Evolutionary conservation across 345 rosid genomes (phyloP), one percentile per base, ranked within the genome.

Genomic region (Combretum micranthum): DNA sequence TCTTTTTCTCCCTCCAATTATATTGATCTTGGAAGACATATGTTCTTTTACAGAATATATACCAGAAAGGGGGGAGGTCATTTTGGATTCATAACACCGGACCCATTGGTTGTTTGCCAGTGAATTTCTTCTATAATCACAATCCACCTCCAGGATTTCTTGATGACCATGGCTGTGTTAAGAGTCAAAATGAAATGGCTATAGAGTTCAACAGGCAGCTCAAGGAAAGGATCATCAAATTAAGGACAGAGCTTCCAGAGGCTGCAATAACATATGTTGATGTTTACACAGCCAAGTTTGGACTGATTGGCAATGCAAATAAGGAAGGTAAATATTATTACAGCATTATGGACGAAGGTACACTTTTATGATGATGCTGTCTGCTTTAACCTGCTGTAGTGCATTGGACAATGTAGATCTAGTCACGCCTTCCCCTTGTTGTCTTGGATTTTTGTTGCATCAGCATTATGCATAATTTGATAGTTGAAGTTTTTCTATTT

Each of bases 71-170:
- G 48, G 91, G 83, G 23, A 75, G 87, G 63, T 21, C 85, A 52
- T 84, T 84, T 54, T 84, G 87, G 83, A 74, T 92, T 61, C 98
- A 92, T 62, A 92, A 92, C 73, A 92, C 95, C 0, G 96, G 93
- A 12, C 98, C 96, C 1, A 20, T 86, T 6, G 98, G 98, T 49
- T 92, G 98, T 75, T 69, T 92, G 78, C 93, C 98, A 0, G 87
- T 83, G 48, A 75, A 86, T 63, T 66, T 75, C 46, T 86, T 92
- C 71, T 88, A 86, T 67, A 64, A 75, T 56, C 80, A 79, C 7
- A 78, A 76, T 57, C 86, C 90, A 19, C 60, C 93, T 0, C 85
- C 87, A 0, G 83, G 87, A 1, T 79, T 71, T 70, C 80, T 88
- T 37, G 97, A 88, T 55, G 72, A 69, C 45, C 68, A 68, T 11